phyloP scores from a whole-genome alignment of 176 grass and related monocot genomes.

The Carex littledalei region DNA sequence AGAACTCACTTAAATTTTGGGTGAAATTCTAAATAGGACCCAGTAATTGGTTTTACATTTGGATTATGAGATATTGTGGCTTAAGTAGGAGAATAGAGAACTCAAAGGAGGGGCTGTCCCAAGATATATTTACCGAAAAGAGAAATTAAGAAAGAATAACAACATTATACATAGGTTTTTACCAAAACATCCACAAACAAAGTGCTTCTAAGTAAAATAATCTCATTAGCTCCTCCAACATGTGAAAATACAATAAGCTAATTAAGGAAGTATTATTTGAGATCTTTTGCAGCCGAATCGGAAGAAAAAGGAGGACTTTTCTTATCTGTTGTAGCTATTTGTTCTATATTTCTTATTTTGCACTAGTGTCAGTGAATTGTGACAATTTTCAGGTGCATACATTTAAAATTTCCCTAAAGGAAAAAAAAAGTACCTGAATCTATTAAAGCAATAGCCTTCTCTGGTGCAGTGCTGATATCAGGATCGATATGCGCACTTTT shows the following conservation, averaged over 20 bases:
- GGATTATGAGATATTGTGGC: not conserved
- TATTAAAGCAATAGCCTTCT: conserved; percentile 70
- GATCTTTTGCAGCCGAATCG: not conserved
- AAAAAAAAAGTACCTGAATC: conserved; percentile 62
- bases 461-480: conserved; percentile 76
- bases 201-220: not conserved
- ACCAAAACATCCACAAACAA: not conserved
- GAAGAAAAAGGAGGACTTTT: not conserved
- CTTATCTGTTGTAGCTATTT: not conserved
- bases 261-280: too few species aligned
- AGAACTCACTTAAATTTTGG: not conserved
- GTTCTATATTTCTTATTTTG: not conserved
- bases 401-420: not conserved
- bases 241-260: not conserved
- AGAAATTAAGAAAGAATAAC: not conserved
- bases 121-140: not conserved
- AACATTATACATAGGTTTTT: not conserved
- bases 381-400: not conserved
- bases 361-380: not conserved
- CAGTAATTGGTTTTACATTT: not conserved
- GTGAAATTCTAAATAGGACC: not conserved
- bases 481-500: conserved; percentile 66
- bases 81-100: not conserved
- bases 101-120: not conserved
- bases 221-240: not conserved